Percentiles rank a stretch among this genome's conserved stretches.
phyloP scores from a whole-genome alignment of 2,329 filamentous ascomycete species.

The Alternaria sp. region DNA sequence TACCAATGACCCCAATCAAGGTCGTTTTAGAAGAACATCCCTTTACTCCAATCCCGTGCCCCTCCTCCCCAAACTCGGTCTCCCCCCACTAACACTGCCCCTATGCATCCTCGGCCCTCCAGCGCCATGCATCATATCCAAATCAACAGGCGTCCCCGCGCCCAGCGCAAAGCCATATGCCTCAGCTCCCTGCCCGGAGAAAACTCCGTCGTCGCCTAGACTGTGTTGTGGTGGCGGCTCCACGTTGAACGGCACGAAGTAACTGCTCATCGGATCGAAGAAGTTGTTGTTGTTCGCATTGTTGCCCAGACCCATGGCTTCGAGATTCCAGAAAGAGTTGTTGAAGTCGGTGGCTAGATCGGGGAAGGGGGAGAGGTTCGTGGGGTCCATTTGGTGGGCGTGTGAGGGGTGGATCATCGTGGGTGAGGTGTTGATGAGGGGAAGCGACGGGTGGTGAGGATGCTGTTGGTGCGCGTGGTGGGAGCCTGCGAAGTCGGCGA shows the following conservation, averaged over 20 bases:
- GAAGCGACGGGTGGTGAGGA: constrained; percentile 41
- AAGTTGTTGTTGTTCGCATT: constrained; percentile 32
- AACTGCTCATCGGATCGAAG: constrained; percentile 66
- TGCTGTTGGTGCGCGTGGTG: constrained; percentile 49
- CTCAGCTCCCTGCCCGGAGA: constrained; percentile 22
- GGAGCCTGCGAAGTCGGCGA: constrained; percentile 56
- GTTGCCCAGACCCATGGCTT: constrained; percentile 34
- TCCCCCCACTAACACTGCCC: constrained; percentile 4
- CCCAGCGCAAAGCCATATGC: constrained; percentile 19
- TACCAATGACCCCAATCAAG: background rate
- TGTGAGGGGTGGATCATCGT: constrained; percentile 36
- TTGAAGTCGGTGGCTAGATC: constrained; percentile 42
- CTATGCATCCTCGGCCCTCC: background rate
- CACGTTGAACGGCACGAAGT: constrained; percentile 94
- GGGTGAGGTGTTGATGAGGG: constrained; percentile 46
- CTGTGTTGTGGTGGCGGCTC: constrained; percentile 65
- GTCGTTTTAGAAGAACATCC: background rate
- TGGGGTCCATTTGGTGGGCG: constrained; percentile 37
- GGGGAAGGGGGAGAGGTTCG: constrained; percentile 38
- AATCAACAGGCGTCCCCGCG: constrained; percentile 14
- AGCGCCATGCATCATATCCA: constrained; percentile 19
- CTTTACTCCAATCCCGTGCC: constrained; percentile 11
- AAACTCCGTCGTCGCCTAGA: constrained; percentile 48
- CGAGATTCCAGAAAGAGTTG: constrained; percentile 43
- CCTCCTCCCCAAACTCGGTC: background rate